phyloP scores from a whole-genome alignment of 2,329 filamentous ascomycete genomes.

The Pseudocercospora fijiensis region DNA sequence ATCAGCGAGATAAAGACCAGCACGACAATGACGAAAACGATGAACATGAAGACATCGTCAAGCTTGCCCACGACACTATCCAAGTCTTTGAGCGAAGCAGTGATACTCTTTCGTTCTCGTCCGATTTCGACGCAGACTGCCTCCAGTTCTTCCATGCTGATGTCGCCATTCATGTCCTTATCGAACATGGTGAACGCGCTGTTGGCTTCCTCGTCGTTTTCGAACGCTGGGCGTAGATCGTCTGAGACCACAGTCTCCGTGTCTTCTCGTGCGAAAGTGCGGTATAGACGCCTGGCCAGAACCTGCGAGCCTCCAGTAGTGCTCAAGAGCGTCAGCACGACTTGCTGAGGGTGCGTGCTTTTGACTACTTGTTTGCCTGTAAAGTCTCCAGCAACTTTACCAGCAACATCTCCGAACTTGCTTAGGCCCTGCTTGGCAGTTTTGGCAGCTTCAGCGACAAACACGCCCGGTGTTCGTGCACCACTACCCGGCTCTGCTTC shows the following conservation, averaged over 20 bases:
- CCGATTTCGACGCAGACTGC: conserved; percentile 92
- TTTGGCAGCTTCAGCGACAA: conserved; percentile 67
- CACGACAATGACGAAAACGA: conserved; percentile 76
- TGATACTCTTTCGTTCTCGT: conserved; percentile 91
- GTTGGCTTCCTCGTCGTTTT: conserved; percentile 79
- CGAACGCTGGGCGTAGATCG: conserved; percentile 76
- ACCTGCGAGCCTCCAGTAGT: conserved; percentile 75
- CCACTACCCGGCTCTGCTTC: conserved; percentile 53
- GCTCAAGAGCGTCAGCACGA: conserved; percentile 74
- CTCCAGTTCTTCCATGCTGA: conserved; percentile 92
- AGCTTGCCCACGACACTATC: conserved; percentile 91
- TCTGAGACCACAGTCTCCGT: conserved; percentile 74
- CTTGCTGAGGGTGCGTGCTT: conserved; percentile 78
- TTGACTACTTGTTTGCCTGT: conserved; percentile 69
- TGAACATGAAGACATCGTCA: conserved; percentile 82
- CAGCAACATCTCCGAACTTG: conserved; percentile 82
- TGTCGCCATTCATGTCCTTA: conserved; percentile 94
- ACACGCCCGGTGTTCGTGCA: conserved; percentile 69
- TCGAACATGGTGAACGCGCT: conserved; percentile 91
- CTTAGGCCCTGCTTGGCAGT: conserved; percentile 73
- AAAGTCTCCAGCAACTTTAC: conserved; percentile 85
- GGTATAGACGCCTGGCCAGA: conserved; percentile 81
- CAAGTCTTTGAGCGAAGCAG: conserved; percentile 88
- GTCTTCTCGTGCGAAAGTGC: conserved; percentile 74
- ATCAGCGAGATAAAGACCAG: conserved; percentile 88